Percentiles rank a stretch among this genome's conserved stretches.
Evolutionary conservation across 1,139 yeast species (phyloP).

Genomic region (Eremothecium cymbalariae): DNA sequence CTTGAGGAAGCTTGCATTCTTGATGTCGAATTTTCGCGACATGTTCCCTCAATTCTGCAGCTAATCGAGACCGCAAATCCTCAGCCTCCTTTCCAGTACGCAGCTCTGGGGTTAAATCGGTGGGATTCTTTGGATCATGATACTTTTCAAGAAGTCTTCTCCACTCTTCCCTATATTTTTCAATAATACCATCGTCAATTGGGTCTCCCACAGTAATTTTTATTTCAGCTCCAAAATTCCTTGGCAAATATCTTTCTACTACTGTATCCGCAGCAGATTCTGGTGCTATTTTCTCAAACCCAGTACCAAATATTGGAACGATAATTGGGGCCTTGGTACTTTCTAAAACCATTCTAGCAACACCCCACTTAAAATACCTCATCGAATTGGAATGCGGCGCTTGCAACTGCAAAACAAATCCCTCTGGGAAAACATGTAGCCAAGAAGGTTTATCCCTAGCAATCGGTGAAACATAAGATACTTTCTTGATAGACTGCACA

Average conservation of each 20-base stretch:
- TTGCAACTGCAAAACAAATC: conserved; percentile 77
- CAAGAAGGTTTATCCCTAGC: conserved; percentile 64
- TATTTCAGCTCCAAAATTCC: conserved; percentile 59
- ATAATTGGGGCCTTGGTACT: conserved; percentile 76
- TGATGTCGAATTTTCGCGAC: conserved; percentile 53
- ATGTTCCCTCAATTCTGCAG: conserved; percentile 56
- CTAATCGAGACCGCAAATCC: conserved; percentile 57
- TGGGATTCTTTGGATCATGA: conserved; percentile 42
- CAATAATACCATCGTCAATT: conserved; percentile 53
- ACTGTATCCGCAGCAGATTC: conserved; percentile 56
- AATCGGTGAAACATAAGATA: conserved; percentile 38
- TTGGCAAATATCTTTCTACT: conserved; percentile 51
- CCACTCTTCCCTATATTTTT: conserved; percentile 61
- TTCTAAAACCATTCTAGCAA: conserved; percentile 73
- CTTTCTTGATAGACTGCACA: conserved; percentile 17
- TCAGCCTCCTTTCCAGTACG: conserved; percentile 57
- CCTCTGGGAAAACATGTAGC: conserved; percentile 96
- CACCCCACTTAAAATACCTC: conserved; percentile 96
- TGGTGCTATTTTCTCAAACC: conserved; percentile 82
- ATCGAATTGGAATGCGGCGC: conserved; percentile 76
- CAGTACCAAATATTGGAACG: conserved; percentile 81
- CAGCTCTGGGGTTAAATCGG: conserved; percentile 54
- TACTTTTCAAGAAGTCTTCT: conserved; percentile 47
- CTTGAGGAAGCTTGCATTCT: conserved; percentile 44
- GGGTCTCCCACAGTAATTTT: conserved; percentile 68